Conservation (phyloP, 345 rosid species). For the Pistacia vera region DNA sequence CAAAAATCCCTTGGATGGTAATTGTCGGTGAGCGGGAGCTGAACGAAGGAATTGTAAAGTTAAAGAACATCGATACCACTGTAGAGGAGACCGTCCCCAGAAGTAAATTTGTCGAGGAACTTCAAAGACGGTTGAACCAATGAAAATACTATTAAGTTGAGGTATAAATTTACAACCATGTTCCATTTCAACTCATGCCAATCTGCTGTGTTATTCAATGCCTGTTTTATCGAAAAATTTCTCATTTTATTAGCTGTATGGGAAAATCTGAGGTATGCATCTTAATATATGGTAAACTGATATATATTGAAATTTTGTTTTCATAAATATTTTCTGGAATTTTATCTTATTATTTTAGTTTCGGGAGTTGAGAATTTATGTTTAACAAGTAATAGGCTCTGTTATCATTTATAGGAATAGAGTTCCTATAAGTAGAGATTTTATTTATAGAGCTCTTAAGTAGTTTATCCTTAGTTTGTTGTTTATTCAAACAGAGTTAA, state of each 20-base stretch:
- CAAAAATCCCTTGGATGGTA: constrained; percentile 66
- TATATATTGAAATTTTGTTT: too few species aligned
- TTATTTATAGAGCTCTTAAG: too few species aligned
- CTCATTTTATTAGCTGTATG: not conserved
- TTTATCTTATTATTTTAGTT: too few species aligned
- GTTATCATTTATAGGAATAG: too few species aligned
- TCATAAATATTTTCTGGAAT: too few species aligned
- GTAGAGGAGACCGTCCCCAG: constrained; percentile 50
- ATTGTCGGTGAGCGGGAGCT: constrained; percentile 69
- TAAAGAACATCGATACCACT: constrained; percentile 56
- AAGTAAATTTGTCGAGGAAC: constrained; percentile 46
- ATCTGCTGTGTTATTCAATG: not conserved
- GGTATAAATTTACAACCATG: not conserved
- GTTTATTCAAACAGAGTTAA: too few species aligned
- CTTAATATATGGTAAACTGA: too few species aligned
- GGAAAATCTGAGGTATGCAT: not conserved
- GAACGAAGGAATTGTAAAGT: constrained; percentile 55
- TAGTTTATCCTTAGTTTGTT: too few species aligned
- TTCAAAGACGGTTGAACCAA: constrained; percentile 39
- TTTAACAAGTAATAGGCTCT: too few species aligned
- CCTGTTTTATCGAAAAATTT: not conserved
- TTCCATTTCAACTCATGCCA: not conserved
- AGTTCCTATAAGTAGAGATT: too few species aligned
- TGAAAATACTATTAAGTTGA: not conserved
- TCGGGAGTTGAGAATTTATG: too few species aligned